Conservation (phyloP, 78 protist genomes). For the Pigoraptor vietnamica region DNA sequence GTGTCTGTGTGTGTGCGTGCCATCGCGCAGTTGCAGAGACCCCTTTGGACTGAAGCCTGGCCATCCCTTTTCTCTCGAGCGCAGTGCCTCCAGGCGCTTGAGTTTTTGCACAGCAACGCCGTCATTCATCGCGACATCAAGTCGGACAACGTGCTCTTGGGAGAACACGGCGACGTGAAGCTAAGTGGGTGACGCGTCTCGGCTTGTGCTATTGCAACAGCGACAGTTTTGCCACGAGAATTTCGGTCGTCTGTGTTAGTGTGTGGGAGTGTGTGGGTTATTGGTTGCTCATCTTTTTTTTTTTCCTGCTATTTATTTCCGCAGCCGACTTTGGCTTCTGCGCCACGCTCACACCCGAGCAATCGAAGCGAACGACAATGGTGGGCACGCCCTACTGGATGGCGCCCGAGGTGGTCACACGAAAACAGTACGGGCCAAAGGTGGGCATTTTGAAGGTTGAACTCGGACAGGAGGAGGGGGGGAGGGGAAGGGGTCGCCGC, state of each 20-base stretch:
- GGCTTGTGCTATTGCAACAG: background rate
- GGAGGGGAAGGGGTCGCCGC: too few relatives aligned
- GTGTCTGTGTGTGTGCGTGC: background rate
- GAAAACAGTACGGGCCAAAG: constrained; percentile 74
- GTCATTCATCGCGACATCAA: constrained; percentile 72
- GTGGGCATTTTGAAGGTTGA: constrained; percentile 88
- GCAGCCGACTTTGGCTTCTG: constrained; percentile 79
- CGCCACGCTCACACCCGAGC: constrained; percentile 49
- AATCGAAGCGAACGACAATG: constrained; percentile 44
- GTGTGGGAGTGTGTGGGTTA: background rate
- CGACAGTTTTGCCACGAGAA: background rate
- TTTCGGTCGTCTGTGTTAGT: background rate
- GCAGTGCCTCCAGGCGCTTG: constrained; percentile 31
- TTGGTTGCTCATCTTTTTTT: background rate
- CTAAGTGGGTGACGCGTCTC: constrained; percentile 19
- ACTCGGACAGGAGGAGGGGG: too few relatives aligned
- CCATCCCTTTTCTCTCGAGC: too few relatives aligned
- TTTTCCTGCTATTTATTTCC: background rate
- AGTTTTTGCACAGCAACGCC: constrained; percentile 18
- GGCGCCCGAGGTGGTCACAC: constrained; percentile 78
- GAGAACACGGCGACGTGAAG: constrained; percentile 47
- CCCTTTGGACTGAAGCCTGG: too few relatives aligned
- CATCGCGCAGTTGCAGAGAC: too few relatives aligned
- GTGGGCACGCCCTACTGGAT: constrained; percentile 75
- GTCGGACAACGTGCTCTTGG: constrained; percentile 54